phyloP scores from a whole-genome alignment of 2,329 filamentous ascomycete genomes.

The Fusarium pilosicola region DNA sequence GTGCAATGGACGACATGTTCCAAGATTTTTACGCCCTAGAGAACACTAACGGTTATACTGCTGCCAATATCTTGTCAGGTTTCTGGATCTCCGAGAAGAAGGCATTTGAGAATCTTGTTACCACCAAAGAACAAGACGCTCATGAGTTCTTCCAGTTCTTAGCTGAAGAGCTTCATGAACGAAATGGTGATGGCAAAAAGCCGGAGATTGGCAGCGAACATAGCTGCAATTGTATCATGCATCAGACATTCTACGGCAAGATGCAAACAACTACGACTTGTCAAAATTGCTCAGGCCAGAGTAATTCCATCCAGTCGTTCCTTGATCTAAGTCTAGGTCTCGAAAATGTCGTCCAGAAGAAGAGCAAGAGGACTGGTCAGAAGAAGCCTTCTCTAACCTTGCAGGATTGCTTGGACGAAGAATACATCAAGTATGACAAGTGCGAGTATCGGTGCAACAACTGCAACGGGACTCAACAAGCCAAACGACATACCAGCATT shows the following conservation, averaged over 20 bases:
- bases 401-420: conserved; percentile 80
- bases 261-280: conserved; percentile 91
- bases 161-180: conserved; percentile 87
- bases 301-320: conserved; percentile 86
- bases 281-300: conserved; percentile 84
- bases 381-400: conserved; percentile 60
- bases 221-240: conserved; percentile 88
- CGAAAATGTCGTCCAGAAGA: conserved; percentile 77
- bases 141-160: conserved; percentile 98
- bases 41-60: conserved; percentile 88
- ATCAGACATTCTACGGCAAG: conserved; percentile 94
- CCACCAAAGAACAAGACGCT: conserved; percentile 94
- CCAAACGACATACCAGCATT: conserved; percentile 84
- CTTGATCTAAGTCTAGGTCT: conserved; percentile 90
- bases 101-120: conserved; percentile 79
- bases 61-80: conserved; percentile 86
- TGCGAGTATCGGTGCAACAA: conserved; percentile 89
- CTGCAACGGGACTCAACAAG: conserved; percentile 81
- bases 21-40: conserved; percentile 77
- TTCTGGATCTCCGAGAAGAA: conserved; percentile 88
- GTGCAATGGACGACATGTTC: conserved; percentile 78
- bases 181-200: conserved; percentile 77
- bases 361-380: conserved; percentile 63
- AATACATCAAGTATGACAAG: conserved; percentile 87
- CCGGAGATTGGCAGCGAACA: conserved; percentile 68